Conservation (phyloP, 2,329 filamentous ascomycete genomes). For the Xylariaceae sp. region DNA sequence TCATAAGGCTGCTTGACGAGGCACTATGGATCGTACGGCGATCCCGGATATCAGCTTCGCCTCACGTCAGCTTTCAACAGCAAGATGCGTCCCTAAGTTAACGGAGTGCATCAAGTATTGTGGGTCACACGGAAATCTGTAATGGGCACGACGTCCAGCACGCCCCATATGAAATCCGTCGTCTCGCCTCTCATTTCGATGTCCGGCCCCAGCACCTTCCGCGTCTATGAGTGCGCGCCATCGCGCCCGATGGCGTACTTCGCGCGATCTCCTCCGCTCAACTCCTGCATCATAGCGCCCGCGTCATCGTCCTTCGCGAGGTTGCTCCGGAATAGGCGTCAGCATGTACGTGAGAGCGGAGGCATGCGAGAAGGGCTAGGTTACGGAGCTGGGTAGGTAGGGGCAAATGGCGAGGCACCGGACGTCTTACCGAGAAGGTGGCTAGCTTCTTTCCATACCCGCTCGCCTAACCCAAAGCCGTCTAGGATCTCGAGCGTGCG, state of each 20-base stretch:
- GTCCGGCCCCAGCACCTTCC: slow-evolving; percentile 54
- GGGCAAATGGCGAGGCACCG: too few relatives aligned
- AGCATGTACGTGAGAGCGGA: too few relatives aligned
- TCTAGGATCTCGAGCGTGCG: slow-evolving; percentile 75
- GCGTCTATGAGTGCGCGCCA: slow-evolving; percentile 68
- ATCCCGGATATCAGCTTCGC: slow-evolving; percentile 55
- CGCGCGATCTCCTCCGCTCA: slow-evolving; percentile 48
- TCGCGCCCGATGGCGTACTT: slow-evolving; percentile 72
- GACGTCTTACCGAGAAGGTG: slow-evolving; percentile 62
- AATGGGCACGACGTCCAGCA: slow-evolving; percentile 46
- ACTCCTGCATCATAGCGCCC: slow-evolving; percentile 30
- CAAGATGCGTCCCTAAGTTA: neutral
- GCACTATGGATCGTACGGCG: slow-evolving; percentile 61
- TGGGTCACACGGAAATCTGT: slow-evolving; percentile 52
- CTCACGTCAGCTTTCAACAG: neutral
- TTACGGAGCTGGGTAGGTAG: slow-evolving; percentile 46
- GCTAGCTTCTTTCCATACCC: slow-evolving; percentile 67
- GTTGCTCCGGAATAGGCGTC: slow-evolving; percentile 62
- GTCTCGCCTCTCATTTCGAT: slow-evolving; percentile 59
- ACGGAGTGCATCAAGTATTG: too few relatives aligned
- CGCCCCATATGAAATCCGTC: slow-evolving; percentile 55
- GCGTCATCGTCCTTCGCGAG: slow-evolving; percentile 54
- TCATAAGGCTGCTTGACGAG: slow-evolving; percentile 61
- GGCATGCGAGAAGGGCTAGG: too few relatives aligned
- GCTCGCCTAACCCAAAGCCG: slow-evolving; percentile 67